A percentile compares a stretch with the other conserved stretches of the same genome.
Conservation (phyloP, 768 basidiomycete species). For the Boletus subcaerulescens region DNA sequence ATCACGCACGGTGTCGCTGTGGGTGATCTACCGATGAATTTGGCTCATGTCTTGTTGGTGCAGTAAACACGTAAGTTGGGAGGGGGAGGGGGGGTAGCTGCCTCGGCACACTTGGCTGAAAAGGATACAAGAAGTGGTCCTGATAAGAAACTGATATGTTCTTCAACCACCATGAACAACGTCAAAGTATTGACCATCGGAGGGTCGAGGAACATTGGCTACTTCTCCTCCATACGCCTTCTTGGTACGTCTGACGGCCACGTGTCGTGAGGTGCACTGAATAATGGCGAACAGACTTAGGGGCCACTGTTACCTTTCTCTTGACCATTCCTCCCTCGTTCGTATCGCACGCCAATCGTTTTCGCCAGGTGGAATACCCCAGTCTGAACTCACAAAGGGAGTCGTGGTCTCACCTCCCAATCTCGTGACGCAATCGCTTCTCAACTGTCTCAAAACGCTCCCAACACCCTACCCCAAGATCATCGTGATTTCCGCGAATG, state of each 20-base stretch:
- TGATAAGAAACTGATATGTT: constrained; percentile 25
- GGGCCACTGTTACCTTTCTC: constrained; percentile 61
- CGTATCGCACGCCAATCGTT: background rate
- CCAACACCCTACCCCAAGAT: constrained; percentile 48
- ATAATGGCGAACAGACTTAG: constrained; percentile 41
- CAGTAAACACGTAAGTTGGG: constrained; percentile 48
- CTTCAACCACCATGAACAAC: constrained; percentile 14
- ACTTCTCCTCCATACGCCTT: constrained; percentile 45
- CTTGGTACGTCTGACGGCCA: constrained; percentile 35
- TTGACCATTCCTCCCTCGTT: constrained; percentile 24
- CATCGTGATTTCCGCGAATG: constrained; percentile 52
- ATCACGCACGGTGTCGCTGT: constrained; percentile 22
- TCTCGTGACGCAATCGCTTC: constrained; percentile 55
- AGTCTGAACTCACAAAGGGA: constrained; percentile 48
- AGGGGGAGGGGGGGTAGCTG: constrained; percentile 41
- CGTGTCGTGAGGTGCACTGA: background rate
- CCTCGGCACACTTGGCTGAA: constrained; percentile 45
- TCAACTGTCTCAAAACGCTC: constrained; percentile 55
- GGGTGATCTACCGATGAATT: constrained; percentile 46
- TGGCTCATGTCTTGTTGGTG: constrained; percentile 44
- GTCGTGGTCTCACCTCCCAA: constrained; percentile 47
- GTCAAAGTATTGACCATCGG: constrained; percentile 43
- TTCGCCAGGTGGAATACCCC: constrained; percentile 29
- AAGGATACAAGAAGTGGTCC: constrained; percentile 31
- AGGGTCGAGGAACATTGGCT: constrained; percentile 57